Evolutionary conservation across 208 protist genomes (phyloP).

Genomic region (Leishmania lainsoni): DNA sequence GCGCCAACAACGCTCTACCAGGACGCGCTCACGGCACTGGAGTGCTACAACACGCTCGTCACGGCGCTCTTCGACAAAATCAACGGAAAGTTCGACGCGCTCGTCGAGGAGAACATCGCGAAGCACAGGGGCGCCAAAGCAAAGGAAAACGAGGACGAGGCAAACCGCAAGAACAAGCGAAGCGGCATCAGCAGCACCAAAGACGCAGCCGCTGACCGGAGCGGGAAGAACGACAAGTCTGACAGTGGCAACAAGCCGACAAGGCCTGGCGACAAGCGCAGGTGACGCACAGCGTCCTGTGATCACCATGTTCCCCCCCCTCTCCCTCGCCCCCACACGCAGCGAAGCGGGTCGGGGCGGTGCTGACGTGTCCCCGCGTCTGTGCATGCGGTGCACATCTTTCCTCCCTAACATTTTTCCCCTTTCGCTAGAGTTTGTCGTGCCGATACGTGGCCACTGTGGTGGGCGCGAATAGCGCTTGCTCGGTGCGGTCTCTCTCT

Average conservation of each 20-base stretch:
- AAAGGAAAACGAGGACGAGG: conserved; percentile 12
- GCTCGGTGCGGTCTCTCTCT: not conserved
- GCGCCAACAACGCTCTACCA: conserved; percentile 70
- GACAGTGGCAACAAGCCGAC: not conserved
- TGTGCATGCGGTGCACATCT: too few species aligned
- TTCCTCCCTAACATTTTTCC: too few species aligned
- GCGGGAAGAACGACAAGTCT: not conserved
- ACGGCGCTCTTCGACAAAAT: conserved; percentile 90
- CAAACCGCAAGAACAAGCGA: conserved; percentile 9
- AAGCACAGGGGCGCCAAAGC: conserved; percentile 34
- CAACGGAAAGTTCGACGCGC: conserved; percentile 79
- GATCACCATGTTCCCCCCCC: not conserved
- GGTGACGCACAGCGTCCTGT: not conserved
- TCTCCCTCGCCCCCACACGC: not conserved
- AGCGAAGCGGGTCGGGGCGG: not conserved
- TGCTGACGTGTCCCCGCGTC: too few species aligned
- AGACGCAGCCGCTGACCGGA: not conserved
- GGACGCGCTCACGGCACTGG: conserved; percentile 67
- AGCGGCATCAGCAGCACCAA: not conserved
- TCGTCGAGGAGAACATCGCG: conserved; percentile 79
- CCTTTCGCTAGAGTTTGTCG: too few species aligned
- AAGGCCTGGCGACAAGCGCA: not conserved
- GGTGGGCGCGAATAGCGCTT: too few species aligned
- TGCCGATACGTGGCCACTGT: too few species aligned
- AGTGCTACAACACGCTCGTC: conserved; percentile 80